phyloP scores from a whole-genome alignment of 345 rosid genomes.

The Citropsis articulata region DNA sequence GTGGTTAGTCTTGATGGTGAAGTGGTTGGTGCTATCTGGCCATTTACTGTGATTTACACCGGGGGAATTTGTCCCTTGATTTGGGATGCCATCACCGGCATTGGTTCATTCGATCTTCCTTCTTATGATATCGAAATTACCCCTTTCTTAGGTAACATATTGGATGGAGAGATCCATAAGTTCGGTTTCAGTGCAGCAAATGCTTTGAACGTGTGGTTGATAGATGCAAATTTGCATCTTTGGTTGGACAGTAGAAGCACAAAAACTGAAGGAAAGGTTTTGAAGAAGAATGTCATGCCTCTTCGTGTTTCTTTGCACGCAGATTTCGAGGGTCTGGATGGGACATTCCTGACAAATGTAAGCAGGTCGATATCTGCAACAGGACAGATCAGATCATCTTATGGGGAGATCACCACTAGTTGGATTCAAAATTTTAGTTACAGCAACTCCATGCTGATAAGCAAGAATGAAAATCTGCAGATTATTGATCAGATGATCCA shows the following conservation, averaged over 20 bases:
- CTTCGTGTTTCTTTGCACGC: slow-evolving; percentile 32
- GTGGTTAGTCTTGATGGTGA: slow-evolving; percentile 61
- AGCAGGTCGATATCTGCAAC: slow-evolving; percentile 47
- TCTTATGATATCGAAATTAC: slow-evolving; percentile 81
- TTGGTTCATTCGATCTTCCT: slow-evolving; percentile 80
- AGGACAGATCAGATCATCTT: slow-evolving; percentile 71
- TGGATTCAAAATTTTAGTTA: slow-evolving; percentile 49
- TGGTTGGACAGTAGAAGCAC: slow-evolving; percentile 63
- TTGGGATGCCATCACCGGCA: slow-evolving; percentile 78
- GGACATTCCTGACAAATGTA: slow-evolving; percentile 50
- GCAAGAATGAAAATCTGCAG: slow-evolving; percentile 53
- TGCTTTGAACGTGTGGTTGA: slow-evolving; percentile 80
- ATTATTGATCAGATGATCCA: slow-evolving; percentile 55
- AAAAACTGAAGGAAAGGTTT: slow-evolving; percentile 54
- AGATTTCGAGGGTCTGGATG: slow-evolving; percentile 52
- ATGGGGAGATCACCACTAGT: slow-evolving; percentile 51
- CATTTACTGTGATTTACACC: slow-evolving; percentile 78
- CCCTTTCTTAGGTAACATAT: slow-evolving; percentile 51
- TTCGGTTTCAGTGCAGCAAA: slow-evolving; percentile 70
- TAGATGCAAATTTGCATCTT: slow-evolving; percentile 88
- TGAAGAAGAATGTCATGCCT: slow-evolving; percentile 39
- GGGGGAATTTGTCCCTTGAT: slow-evolving; percentile 83
- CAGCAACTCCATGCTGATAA: slow-evolving; percentile 53
- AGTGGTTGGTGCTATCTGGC: slow-evolving; percentile 77
- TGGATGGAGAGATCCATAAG: slow-evolving; percentile 65